Evolutionary conservation across 352 stramenopile species (phyloP), one percentile per base, ranked within the genome.

Genomic region (Phytophthora pseudosyringae): DNA sequence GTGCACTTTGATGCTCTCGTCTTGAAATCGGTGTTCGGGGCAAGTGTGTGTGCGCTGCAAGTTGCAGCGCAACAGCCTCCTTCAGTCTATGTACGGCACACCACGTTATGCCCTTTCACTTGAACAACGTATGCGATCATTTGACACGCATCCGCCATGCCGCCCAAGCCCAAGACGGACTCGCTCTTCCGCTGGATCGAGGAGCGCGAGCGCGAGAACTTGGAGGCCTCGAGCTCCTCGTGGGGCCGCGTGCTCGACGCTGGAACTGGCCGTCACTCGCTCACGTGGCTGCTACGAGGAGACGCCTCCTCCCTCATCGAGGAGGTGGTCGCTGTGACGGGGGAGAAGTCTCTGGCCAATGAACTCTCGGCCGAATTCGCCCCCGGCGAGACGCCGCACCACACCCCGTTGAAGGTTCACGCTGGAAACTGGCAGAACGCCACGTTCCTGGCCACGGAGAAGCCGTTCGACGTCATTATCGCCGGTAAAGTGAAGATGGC

Each of bases 251-350:
- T 98, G 39, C 76, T 98, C 3, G 93, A 98, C 76, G 82, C 91
- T 2, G 93, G 93, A 15, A 98, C 93, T 1, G 93, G 93, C 21
- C 73, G 79, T 54, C 93, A 98, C 71, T 97, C 89, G 36, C 66
- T 98, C 11, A 71, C 81, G 35, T 98, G 93, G 93, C 83, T 98
- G 16, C 63, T 83, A 15, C 62, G 43, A 8, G 68, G 71, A 12
- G 62, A 68, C 29, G 47, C 55, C 11, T 65, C 75, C 2, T 35
- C 52, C 21, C 35, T 67, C 18, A 57, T 86, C 57, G 46, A 67
- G 13, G 66, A 80, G 50, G 53, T 86, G 25, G 84, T 89, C 32
- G 88, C 88, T 16, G 86, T 96, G 44, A 94, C 88, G 39, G 88
- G 84, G 45, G 88, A 94, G 74, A 62, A 65, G 9, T 16, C 70